These are phyloP conservation scores for Cercospora janseana DNA, from an alignment of 2,329 filamentous ascomycete genomes.

Conservation along the genomic window DNA sequence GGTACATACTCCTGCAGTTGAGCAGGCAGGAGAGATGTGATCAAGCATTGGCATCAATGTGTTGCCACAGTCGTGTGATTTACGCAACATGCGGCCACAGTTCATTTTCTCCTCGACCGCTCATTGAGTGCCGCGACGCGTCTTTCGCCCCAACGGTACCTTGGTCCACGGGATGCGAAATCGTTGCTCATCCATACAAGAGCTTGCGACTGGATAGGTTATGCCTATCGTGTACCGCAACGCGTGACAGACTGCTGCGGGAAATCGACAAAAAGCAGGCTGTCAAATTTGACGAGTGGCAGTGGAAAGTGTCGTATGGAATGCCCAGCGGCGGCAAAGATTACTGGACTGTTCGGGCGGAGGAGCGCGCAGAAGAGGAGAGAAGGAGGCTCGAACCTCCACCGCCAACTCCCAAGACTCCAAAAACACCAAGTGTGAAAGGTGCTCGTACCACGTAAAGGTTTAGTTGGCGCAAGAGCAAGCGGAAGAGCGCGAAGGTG, in stretches of 20 bases:
- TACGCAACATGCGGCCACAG: conserved; percentile 46
- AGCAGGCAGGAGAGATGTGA: background rate
- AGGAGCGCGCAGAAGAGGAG: conserved; percentile 29
- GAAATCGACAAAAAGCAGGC: conserved; percentile 31
- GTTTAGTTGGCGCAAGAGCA: conserved; percentile 29
- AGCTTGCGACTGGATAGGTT: conserved; percentile 36
- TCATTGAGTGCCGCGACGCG: conserved; percentile 39
- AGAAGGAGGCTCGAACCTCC: conserved; percentile 18
- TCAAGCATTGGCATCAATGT: conserved; percentile 36
- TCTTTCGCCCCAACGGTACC: conserved; percentile 27
- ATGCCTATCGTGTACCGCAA: conserved; percentile 36
- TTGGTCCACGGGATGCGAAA: conserved; percentile 31
- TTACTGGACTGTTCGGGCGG: conserved; percentile 31
- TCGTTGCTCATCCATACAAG: conserved; percentile 40
- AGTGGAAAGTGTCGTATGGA: conserved; percentile 44
- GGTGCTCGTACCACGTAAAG: conserved; percentile 14
- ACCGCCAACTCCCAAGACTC: conserved; percentile 8
- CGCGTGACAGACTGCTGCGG: conserved; percentile 31
- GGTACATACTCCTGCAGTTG: background rate
- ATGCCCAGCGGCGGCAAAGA: conserved; percentile 33
- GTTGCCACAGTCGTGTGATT: conserved; percentile 45
- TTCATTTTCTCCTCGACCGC: conserved; percentile 35
- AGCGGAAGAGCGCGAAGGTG: conserved; percentile 18
- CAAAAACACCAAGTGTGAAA: conserved; percentile 3
- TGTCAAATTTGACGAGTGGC: conserved; percentile 41